phyloP scores from a whole-genome alignment of 2,329 filamentous ascomycete genomes.

The Lasiodiplodia theobromae region DNA sequence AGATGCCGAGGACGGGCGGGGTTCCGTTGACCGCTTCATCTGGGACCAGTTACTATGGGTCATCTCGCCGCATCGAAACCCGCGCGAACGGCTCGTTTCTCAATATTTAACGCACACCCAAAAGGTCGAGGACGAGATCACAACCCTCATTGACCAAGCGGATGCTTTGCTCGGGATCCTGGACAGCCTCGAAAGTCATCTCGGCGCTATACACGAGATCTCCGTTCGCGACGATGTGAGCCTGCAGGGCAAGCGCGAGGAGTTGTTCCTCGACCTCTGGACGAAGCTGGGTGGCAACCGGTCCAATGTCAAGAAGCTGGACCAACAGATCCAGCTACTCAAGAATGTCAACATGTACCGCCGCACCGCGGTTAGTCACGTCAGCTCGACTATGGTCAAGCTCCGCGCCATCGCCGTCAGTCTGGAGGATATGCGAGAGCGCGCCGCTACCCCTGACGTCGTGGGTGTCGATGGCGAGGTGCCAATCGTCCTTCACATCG shows the following conservation, averaged over 20 bases:
- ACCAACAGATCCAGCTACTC: slow-evolving; percentile 70
- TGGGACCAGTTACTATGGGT: slow-evolving; percentile 46
- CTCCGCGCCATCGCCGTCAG: slow-evolving; percentile 75
- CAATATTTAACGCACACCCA: slow-evolving; percentile 78
- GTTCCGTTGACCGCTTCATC: slow-evolving; percentile 49
- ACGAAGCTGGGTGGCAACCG: slow-evolving; percentile 76
- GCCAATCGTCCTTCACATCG: slow-evolving; percentile 76
- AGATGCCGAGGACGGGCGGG: slow-evolving; percentile 35
- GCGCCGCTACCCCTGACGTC: slow-evolving; percentile 71
- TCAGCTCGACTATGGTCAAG: slow-evolving; percentile 74
- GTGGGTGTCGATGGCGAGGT: slow-evolving; percentile 40
- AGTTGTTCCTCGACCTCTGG: slow-evolving; percentile 75
- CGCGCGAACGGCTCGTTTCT: slow-evolving; percentile 66
- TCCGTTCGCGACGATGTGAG: slow-evolving; percentile 68
- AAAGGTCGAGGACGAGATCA: slow-evolving; percentile 73
- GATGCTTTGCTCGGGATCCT: slow-evolving; percentile 71
- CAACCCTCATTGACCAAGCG: slow-evolving; percentile 72
- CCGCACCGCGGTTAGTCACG: slow-evolving; percentile 69
- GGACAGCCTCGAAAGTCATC: slow-evolving; percentile 70
- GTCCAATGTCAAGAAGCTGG: slow-evolving; percentile 65
- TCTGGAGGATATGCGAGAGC: slow-evolving; percentile 74
- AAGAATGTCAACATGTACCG: slow-evolving; percentile 71
- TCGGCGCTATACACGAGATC: slow-evolving; percentile 74
- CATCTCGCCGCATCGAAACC: slow-evolving; percentile 38
- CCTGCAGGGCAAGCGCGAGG: slow-evolving; percentile 66